These are phyloP conservation scores for Penicillium lagena DNA, from an alignment of 495 filamentous ascomycete species.

Conservation along the genomic window DNA sequence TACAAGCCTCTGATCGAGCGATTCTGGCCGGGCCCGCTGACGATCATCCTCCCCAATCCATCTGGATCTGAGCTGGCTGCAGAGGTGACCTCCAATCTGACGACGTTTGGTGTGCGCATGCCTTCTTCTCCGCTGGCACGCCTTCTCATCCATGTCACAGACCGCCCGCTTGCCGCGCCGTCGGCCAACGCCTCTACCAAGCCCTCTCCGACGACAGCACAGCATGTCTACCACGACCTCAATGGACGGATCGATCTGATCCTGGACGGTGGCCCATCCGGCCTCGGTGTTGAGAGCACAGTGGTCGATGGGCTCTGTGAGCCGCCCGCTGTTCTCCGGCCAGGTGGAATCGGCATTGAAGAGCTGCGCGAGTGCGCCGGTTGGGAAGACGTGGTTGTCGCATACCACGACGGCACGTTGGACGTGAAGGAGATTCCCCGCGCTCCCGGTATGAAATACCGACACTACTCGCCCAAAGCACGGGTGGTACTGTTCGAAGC, in stretches of 20 bases:
- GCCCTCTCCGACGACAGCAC: constrained; percentile 82
- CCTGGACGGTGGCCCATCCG: constrained; percentile 79
- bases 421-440: constrained; percentile 52
- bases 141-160: constrained; percentile 70
- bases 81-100: constrained; percentile 78
- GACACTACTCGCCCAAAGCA: constrained; percentile 92
- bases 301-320: constrained; percentile 83
- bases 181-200: constrained; percentile 92
- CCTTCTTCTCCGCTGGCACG: constrained; percentile 78
- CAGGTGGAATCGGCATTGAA: constrained; percentile 88
- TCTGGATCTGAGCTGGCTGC: constrained; percentile 62
- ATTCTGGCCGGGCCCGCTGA: constrained; percentile 95
- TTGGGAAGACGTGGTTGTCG: constrained; percentile 71
- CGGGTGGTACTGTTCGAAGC: constrained; percentile 76
- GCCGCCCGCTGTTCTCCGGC: constrained; percentile 77
- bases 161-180: constrained; percentile 81
- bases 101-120: constrained; percentile 87
- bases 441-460: constrained; percentile 98
- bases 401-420: constrained; percentile 59
- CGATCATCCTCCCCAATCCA: constrained; percentile 81
- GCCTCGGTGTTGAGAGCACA: constrained; percentile 91
- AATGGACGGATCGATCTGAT: constrained; percentile 79
- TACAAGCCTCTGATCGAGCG: constrained; percentile 72
- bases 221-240: constrained; percentile 83
- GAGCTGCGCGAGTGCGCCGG: constrained; percentile 65